Percentiles rank a stretch among this genome's conserved stretches.
These are phyloP conservation scores for Turritis glabra DNA, from an alignment of 345 rosid genomes.

Conservation along the genomic window DNA sequence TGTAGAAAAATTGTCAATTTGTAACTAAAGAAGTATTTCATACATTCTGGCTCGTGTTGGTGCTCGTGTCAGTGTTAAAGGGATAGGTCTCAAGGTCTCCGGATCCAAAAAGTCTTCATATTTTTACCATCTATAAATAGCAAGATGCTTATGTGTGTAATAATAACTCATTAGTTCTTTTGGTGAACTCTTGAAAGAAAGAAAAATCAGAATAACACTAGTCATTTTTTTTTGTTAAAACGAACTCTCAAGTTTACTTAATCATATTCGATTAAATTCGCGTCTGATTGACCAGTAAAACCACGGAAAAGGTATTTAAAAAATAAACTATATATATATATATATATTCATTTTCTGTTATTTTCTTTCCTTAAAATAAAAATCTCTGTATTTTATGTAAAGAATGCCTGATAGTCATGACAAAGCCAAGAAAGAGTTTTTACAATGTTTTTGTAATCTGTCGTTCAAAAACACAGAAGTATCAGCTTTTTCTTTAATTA, in stretches of 20 bases:
- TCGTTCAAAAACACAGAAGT: too few species aligned
- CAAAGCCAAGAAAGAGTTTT: too few species aligned
- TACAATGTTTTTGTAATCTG: too few species aligned
- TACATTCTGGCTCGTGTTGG: not conserved
- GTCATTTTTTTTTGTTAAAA: not conserved
- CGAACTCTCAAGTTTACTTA: not conserved
- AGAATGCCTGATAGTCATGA: too few species aligned
- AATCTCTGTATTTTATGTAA: too few species aligned
- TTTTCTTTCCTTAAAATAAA: too few species aligned
- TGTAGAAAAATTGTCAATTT: not conserved
- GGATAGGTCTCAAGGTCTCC: not conserved
- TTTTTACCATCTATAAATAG: slow-evolving; percentile 2
- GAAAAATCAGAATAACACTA: not conserved
- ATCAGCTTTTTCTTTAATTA: too few species aligned
- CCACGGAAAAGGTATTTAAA: not conserved
- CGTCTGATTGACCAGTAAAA: not conserved
- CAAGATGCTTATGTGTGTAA: not conserved
- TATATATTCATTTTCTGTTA: too few species aligned
- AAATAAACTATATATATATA: not conserved
- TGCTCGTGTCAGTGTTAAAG: not conserved
- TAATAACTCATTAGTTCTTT: not conserved
- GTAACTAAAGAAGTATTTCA: slow-evolving; percentile 1
- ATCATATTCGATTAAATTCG: not conserved
- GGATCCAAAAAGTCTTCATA: slow-evolving; percentile 2
- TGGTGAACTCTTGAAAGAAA: not conserved